Evolutionary conservation across 495 filamentous ascomycete genomes (phyloP), one percentile per base, ranked within the genome.

Genomic region (Aspergillus asperescens): DNA sequence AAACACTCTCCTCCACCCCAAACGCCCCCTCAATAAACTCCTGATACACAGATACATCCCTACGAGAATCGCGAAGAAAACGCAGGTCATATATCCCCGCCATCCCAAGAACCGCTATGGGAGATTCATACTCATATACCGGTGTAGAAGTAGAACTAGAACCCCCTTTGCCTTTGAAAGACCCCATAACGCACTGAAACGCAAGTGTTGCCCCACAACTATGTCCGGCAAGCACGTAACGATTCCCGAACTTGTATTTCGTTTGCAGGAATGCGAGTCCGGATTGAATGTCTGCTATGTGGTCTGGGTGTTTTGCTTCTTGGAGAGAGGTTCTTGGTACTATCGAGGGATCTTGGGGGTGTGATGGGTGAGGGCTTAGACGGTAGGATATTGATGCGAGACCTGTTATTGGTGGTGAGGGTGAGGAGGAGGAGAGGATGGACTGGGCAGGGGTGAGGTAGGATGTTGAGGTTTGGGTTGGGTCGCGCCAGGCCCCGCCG

Each of bases 401-500:
- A 39, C 78, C 87, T 3, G 77, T 73, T 40, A 92, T 76, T 69
- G 52, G 16, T 52, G 23, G 40, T 43, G 22, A 56, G 52, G 49
- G 4, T 28, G 23, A 7, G 44, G 48, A 73, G 63, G 18, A 85
- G 71, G 50, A 71, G 16, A 86, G 72, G 50, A 71, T 66, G 10
- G 66, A 57, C 37, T 79, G 63, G 12, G 76, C 69, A 4, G 74
- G 68, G 19, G 65, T 55, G 53, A 85, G 81, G n/a, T 70, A 69
- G 6, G 25, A 38, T 15, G 70, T 53, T 15, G 79, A 67, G 46
- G 74, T 78, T 18, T 83, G 66, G 40, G 63, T 65, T 39, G 89
- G 89, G 61, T 95, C 90, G 51, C 87, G 81, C 87, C 88, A 96
- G 60, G 86, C 90, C 60, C 90, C 90, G 59, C 91, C 89, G 71